phyloP scores from a whole-genome alignment of 2,329 filamentous ascomycete genomes.

The Trichoderma breve region DNA sequence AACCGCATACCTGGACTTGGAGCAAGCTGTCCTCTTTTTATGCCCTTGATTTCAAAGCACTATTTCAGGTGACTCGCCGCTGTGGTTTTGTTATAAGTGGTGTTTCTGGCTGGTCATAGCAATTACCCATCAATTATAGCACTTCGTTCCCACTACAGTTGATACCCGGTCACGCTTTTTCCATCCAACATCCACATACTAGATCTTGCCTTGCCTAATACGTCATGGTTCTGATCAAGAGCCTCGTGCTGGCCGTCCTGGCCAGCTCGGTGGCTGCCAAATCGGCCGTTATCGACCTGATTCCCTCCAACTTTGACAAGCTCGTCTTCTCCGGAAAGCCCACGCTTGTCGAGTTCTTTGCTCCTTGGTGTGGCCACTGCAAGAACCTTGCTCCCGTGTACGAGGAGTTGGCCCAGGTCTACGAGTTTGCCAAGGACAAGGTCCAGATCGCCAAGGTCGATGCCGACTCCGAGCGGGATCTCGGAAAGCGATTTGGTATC shows the following conservation, averaged over 20 bases:
- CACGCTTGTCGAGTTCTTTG: conserved; percentile 96
- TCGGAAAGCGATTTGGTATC: conserved; percentile 84
- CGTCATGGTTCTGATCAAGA: conserved; percentile 59
- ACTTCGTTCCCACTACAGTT: neutral
- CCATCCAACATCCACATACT: neutral
- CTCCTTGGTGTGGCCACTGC: conserved; percentile 99
- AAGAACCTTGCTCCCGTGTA: conserved; percentile 94
- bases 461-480: conserved; percentile 79
- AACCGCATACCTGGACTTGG: conserved; percentile 1
- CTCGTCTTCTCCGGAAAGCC: conserved; percentile 91
- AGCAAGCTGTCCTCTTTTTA: conserved; percentile 22
- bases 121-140: neutral
- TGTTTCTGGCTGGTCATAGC: neutral
- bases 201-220: conserved; percentile 11
- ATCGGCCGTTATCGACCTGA: conserved; percentile 86
- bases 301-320: conserved; percentile 86
- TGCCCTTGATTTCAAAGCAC: conserved; percentile 21
- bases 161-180: neutral
- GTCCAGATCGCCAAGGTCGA: conserved; percentile 95
- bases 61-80: neutral
- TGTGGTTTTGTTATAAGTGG: neutral
- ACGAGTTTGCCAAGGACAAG: conserved; percentile 67
- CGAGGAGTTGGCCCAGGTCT: conserved; percentile 72
- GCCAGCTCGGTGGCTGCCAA: conserved; percentile 60
- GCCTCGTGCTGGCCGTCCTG: conserved; percentile 57